Percentiles rank a stretch among this genome's conserved stretches.
Conservation (phyloP, 1,284 basidiomycete species). For the Marasmius oreades region DNA sequence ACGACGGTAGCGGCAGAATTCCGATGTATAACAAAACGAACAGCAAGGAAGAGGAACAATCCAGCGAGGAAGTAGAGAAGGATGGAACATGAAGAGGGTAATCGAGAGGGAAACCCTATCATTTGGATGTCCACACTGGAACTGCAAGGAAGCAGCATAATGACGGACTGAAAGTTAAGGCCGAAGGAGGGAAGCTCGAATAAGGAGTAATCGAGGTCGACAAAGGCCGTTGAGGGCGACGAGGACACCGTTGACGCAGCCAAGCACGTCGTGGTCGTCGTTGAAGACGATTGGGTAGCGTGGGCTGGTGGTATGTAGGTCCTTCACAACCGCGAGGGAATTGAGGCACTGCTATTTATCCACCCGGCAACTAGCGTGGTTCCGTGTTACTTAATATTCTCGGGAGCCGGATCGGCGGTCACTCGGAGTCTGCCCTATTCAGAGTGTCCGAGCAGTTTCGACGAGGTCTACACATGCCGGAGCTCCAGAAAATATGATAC, state of each 20-base stretch:
- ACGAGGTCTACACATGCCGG: no score
- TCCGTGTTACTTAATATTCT: background rate
- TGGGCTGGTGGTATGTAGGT: background rate
- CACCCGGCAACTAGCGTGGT: slow-evolving; percentile 3
- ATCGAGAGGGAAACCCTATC: slow-evolving; percentile 11
- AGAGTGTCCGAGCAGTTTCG: background rate
- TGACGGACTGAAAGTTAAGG: slow-evolving; percentile 2
- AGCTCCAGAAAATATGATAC: no score
- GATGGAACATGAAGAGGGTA: slow-evolving; percentile 7
- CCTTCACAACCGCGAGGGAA: background rate
- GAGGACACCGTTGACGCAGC: slow-evolving; percentile 4
- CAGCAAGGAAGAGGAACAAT: slow-evolving; percentile 1
- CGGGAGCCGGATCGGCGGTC: background rate
- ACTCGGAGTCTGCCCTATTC: background rate
- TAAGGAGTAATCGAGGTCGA: background rate
- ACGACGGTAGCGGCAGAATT: background rate
- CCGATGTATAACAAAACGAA: slow-evolving; percentile 2
- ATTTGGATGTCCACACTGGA: slow-evolving; percentile 10
- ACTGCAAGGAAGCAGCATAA: slow-evolving; percentile 14
- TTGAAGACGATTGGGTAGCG: slow-evolving; percentile 3
- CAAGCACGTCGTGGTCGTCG: slow-evolving; percentile 5
- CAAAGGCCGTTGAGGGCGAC: slow-evolving; percentile 1
- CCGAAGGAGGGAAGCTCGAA: background rate
- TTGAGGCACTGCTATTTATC: background rate
- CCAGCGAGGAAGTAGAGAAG: slow-evolving; percentile 6